phyloP scores from a whole-genome alignment of 2,329 filamentous ascomycete species.

The Arthrobotrys megalospora region DNA sequence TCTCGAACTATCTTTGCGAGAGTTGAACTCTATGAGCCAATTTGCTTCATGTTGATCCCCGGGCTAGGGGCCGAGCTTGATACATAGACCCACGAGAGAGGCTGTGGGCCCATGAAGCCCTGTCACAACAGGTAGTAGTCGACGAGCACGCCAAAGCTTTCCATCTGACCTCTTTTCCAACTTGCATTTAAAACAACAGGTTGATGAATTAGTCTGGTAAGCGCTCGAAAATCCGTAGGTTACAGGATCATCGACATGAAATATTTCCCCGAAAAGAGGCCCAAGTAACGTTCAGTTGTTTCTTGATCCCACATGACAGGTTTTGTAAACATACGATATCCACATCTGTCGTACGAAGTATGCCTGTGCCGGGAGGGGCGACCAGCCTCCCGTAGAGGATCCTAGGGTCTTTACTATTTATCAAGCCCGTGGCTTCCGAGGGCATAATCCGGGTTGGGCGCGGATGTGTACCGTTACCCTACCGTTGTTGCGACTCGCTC shows the following conservation, averaged over 20 bases:
- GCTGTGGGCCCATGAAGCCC: neutral
- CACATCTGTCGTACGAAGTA: constrained; percentile 18
- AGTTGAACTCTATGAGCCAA: neutral
- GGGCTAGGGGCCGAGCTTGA: neutral
- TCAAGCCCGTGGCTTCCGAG: constrained; percentile 35
- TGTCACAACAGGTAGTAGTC: constrained; percentile 11
- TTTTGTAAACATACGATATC: constrained; percentile 11
- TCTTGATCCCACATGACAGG: constrained; percentile 29
- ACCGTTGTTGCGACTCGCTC: neutral
- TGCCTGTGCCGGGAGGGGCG: constrained; percentile 8
- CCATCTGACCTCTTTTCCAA: constrained; percentile 2
- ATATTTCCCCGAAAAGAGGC: constrained; percentile 10
- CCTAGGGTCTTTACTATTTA: constrained; percentile 1
- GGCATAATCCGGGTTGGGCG: constrained; percentile 6
- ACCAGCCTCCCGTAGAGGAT: constrained; percentile 29
- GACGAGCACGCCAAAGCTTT: neutral
- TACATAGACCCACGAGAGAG: neutral
- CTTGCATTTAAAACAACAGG: neutral
- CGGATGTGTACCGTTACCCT: neutral
- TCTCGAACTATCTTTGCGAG: neutral
- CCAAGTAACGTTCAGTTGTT: neutral
- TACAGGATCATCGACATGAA: constrained; percentile 11
- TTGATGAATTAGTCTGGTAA: neutral
- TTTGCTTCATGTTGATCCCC: constrained; percentile 17
- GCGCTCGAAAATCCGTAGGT: neutral